Conservation (phyloP, 2,329 filamentous ascomycete genomes). For the Claviceps sp. region DNA sequence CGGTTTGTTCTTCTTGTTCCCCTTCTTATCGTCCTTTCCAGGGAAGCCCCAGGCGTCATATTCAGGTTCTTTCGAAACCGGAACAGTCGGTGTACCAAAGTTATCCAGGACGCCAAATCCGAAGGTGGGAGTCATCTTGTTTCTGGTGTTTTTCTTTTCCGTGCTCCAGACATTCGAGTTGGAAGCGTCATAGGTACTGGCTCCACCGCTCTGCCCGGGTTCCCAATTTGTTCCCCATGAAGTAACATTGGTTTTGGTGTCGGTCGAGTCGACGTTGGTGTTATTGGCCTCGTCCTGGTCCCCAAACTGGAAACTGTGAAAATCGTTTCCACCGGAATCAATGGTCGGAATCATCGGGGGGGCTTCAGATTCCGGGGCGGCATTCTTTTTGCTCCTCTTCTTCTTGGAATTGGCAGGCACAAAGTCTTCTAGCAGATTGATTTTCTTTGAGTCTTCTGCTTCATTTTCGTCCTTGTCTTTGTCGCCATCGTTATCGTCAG, state of each 20-base stretch:
- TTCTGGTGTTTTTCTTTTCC: slow-evolving; percentile 36
- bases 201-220: slow-evolving; percentile 3
- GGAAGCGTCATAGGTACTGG: slow-evolving; percentile 23
- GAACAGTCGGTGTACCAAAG: slow-evolving; percentile 23
- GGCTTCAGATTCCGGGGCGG: slow-evolving; percentile 14
- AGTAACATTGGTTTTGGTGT: slow-evolving; percentile 34
- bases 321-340: slow-evolving; percentile 36
- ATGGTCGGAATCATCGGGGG: slow-evolving; percentile 16
- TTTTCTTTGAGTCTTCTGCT: slow-evolving; percentile 23
- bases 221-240: slow-evolving; percentile 49
- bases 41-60: slow-evolving; percentile 16
- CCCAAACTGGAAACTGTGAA: slow-evolving; percentile 55
- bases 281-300: slow-evolving; percentile 47
- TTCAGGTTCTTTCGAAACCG: slow-evolving; percentile 19
- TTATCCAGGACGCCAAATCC: slow-evolving; percentile 34
- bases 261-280: slow-evolving; percentile 36
- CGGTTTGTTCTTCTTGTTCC: slow-evolving; percentile 21
- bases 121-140: slow-evolving; percentile 31
- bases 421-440: slow-evolving; percentile 20
- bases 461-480: slow-evolving; percentile 18
- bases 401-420: slow-evolving; percentile 23
- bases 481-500: slow-evolving; percentile 3
- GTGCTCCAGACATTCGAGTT: slow-evolving; percentile 37
- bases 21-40: slow-evolving; percentile 24
- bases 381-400: slow-evolving; percentile 22